Conservation (phyloP, 2,329 filamentous ascomycete genomes). For the Neopestalotiopsis sp. region DNA sequence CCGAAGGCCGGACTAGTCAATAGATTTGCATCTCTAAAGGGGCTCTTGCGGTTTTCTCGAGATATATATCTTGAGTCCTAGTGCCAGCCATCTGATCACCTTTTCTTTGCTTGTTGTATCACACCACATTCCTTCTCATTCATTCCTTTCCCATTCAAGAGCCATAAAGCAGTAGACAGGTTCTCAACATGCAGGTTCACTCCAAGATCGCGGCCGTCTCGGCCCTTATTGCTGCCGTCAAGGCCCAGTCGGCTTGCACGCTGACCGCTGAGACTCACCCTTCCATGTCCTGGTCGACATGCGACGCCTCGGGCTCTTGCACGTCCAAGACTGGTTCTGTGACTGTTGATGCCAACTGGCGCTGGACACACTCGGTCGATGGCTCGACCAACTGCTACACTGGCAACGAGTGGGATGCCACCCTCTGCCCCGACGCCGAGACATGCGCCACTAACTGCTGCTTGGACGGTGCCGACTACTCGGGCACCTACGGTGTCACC, state of each 20-base stretch:
- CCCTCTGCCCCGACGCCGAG: constrained; percentile 39
- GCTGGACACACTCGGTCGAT: constrained; percentile 49
- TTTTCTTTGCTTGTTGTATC: neutral
- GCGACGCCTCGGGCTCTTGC: constrained; percentile 47
- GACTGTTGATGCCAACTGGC: constrained; percentile 56
- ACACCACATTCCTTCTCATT: constrained; percentile 22
- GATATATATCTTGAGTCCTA: constrained; percentile 12
- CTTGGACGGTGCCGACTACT: constrained; percentile 50
- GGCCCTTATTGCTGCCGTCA: constrained; percentile 42
- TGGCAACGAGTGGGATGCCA: constrained; percentile 44
- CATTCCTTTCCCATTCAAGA: constrained; percentile 21
- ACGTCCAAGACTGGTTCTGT: constrained; percentile 46
- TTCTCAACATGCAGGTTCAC: constrained; percentile 26
- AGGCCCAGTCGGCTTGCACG: constrained; percentile 48
- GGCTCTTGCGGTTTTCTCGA: neutral
- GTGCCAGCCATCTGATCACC: neutral
- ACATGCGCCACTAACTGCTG: constrained; percentile 46
- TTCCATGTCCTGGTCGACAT: constrained; percentile 48
- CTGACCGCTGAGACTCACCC: constrained; percentile 49
- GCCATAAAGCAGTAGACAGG: constrained; percentile 3
- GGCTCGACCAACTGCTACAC: constrained; percentile 53
- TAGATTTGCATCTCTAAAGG: neutral
- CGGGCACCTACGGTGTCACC: constrained; percentile 50
- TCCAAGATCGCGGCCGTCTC: constrained; percentile 35
- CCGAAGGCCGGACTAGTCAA: neutral